Evolutionary conservation across 257 asterid genomes (phyloP), one percentile per base, ranked within the genome.

Genomic region (Mentha longifolia): DNA sequence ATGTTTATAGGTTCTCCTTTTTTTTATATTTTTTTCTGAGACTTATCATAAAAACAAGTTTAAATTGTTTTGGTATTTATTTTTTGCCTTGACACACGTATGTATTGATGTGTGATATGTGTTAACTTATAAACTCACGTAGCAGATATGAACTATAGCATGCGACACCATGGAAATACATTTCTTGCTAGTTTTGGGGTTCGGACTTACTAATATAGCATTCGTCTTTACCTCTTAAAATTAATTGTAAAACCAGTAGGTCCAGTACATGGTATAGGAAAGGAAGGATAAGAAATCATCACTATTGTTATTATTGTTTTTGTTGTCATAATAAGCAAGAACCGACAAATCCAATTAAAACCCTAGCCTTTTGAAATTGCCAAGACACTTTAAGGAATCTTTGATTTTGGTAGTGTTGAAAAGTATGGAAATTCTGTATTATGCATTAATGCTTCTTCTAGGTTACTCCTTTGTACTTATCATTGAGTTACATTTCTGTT

Each of bases 171-270:
- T 54, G 17, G 46, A 65, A 22, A 65, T 39, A 15, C 30, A 9
- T 15, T 67, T 35, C 9, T 67, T 3, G 47, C 49, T 33, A 68
- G 73, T 52, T 68, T 65, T 37, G 19, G 63, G 52, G 47, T 67
- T 17, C 7, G 13, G 57, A 12, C 15, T 17, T 51, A 17, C 58
- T 5, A 61, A 39, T 68, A 39, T 39, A 35, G 42, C 42, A 14
- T 68, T 60, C 14, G n/a, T 30, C 1, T 5, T 20, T 42, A 16
- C 61, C 54, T 35, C 39, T 6, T 37, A 35, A 22, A 33, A 63
- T 41, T 5, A 41, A 9, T 22, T 19, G 28, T 37, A 37, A 49
- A 60, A 61, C 30, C 61, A 47, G 12, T n/a, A n/a, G n/a, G n/a
- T n/a, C n/a, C n/a, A n/a, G n/a, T 47, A 37, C 13, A 15, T 35